Evolutionary conservation across 192 early-diverging fungal species (phyloP), one percentile per base, ranked within the genome.

Genomic region (Linnemannia zychae): DNA sequence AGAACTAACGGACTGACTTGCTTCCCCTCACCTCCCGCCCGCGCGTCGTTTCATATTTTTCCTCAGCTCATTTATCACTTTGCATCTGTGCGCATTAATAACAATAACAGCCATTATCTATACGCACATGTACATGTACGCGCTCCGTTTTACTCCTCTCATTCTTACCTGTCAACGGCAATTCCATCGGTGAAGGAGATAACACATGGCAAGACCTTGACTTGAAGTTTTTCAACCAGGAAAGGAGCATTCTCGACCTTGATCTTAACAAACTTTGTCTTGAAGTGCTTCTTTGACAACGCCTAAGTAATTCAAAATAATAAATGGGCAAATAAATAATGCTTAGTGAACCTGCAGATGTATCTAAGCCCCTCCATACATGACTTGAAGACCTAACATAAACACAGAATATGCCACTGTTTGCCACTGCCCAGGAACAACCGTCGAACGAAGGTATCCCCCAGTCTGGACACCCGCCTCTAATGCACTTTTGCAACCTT

Each of bases 161-260:
- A 34, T 5, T 11, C 88, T 46, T 90, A 94, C 90, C 93, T 80
- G 77, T 98, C 97, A 0, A 95, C 93, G 2, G 90, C 89, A 53
- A 89, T 85, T 17, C 97, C 97, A 73, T 98, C 89, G 2, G 93
- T 86, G 70, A 97, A 94, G 1, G 91, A 78, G 20, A 99, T 91
- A 67, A 99, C 91, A 78, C 97, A 98, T 16, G 98, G 98, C 46
- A 99, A 90, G 13, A 98, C 87, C 70, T 95, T 91, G 38, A 99
- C 87, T 74, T 96, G 91, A 53, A 99, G 92, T 86, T 94, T 95
- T 67, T 96, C 95, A 7, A 97, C 97, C 75, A 99, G 84, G 76
- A 99, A 99, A 13, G 97, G 96, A 22, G 93, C 95, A 76, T 95
- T 92, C 52, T 96, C 95, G 20, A 98, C 98, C 74, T 95, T 95